Conservation (phyloP, 2,329 filamentous ascomycete species). For the Cladobotryum mycophilum region DNA sequence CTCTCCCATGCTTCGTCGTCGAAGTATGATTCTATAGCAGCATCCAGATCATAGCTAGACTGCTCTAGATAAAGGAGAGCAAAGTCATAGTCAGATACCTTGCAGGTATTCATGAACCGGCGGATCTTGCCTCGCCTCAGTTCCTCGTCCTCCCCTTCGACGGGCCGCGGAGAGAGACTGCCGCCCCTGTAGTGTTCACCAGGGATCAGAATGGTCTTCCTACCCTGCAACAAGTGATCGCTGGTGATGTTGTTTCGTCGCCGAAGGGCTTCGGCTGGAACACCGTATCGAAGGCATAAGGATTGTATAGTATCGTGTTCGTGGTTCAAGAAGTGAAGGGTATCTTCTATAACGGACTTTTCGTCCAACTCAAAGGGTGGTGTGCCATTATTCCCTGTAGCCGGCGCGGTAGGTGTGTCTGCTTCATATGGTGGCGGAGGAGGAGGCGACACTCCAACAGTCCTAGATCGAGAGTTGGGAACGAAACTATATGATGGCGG, state of each 20-base stretch:
- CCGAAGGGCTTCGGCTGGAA: constrained; percentile 58
- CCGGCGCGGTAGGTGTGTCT: background rate
- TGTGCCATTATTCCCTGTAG: constrained; percentile 19
- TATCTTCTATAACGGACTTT: constrained; percentile 49
- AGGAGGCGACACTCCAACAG: constrained; percentile 21
- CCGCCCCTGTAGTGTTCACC: constrained; percentile 62
- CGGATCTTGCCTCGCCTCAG: constrained; percentile 62
- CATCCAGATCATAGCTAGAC: constrained; percentile 57
- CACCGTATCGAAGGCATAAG: constrained; percentile 64
- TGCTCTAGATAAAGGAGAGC: constrained; percentile 71
- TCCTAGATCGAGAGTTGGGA: constrained; percentile 21
- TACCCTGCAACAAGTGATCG: constrained; percentile 64
- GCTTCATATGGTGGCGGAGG: constrained; percentile 34
- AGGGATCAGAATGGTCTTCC: constrained; percentile 66
- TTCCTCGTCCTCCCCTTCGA: constrained; percentile 72
- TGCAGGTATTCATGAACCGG: constrained; percentile 73
- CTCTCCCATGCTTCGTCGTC: constrained; percentile 73
- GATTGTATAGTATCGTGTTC: constrained; percentile 61
- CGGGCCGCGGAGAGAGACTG: constrained; percentile 61
- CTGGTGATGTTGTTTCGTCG: constrained; percentile 63
- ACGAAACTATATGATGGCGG: constrained; percentile 57
- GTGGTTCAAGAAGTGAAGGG: constrained; percentile 69
- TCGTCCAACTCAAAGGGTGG: constrained; percentile 17
- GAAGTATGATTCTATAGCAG: constrained; percentile 57
- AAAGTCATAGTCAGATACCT: constrained; percentile 70